Conservation (phyloP, 805 yeast species). For the Suhomyces prunicola region DNA sequence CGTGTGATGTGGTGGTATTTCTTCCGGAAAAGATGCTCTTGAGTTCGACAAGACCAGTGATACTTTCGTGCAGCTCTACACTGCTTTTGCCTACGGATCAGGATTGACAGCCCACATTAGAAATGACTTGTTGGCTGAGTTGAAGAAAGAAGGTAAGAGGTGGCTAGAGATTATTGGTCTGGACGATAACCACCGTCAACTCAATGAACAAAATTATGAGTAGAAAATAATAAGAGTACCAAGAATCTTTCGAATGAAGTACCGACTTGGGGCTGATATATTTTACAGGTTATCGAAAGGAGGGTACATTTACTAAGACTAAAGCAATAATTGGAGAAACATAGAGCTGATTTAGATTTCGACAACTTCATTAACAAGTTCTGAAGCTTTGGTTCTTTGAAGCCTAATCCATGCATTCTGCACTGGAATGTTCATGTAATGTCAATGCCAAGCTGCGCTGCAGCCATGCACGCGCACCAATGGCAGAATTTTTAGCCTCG, state of each 20-base stretch:
- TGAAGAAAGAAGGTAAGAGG: slow-evolving; percentile 66
- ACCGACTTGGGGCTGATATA: not conserved
- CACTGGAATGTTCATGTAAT: not conserved
- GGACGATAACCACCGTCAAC: slow-evolving; percentile 26
- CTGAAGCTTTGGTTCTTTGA: not conserved
- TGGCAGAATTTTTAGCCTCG: not conserved
- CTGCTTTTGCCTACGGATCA: slow-evolving; percentile 93
- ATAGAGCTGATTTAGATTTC: too few species aligned
- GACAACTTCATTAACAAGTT: not conserved
- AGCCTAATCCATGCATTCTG: not conserved
- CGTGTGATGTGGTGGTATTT: slow-evolving; percentile 93
- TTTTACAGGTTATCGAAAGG: not conserved
- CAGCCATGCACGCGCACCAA: not conserved
- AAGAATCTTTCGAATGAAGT: too few species aligned
- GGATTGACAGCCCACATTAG: slow-evolving; percentile 51
- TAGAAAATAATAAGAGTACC: too few species aligned
- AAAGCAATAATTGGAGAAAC: not conserved
- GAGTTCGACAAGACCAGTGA: slow-evolving; percentile 96
- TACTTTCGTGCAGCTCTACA: slow-evolving; percentile 78
- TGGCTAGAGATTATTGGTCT: slow-evolving; percentile 75
- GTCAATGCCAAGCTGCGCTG: not conserved
- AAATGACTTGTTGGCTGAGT: slow-evolving; percentile 42
- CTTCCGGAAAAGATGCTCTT: slow-evolving; percentile 78
- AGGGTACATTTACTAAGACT: not conserved
- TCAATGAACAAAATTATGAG: too few species aligned